These are phyloP conservation scores for Penicillium argentinense DNA, from an alignment of 495 filamentous ascomycete species.

Conservation along the genomic window DNA sequence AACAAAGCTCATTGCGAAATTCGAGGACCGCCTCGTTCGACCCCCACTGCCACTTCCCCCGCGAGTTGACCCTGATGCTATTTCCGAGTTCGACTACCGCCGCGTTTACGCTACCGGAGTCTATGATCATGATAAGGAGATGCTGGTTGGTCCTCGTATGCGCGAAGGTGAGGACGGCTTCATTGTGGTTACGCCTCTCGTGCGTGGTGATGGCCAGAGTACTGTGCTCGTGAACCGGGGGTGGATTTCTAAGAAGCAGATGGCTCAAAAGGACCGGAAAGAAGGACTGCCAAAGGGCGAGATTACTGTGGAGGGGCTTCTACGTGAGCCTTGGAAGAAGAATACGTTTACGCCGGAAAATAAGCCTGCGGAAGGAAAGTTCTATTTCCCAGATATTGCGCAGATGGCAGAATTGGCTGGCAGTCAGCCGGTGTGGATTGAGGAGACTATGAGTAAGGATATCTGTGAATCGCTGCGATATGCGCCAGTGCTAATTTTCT, in stretches of 20 bases:
- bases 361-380: slow-evolving; percentile 74
- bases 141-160: slow-evolving; percentile 90
- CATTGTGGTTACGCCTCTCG: slow-evolving; percentile 86
- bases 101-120: slow-evolving; percentile 74
- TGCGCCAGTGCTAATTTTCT: slow-evolving; percentile 17
- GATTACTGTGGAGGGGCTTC: slow-evolving; percentile 77
- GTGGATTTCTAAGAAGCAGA: slow-evolving; percentile 77
- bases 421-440: slow-evolving; percentile 89
- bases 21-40: slow-evolving; percentile 84
- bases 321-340: slow-evolving; percentile 91
- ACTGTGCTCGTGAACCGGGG: slow-evolving; percentile 84
- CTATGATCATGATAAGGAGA: slow-evolving; percentile 86
- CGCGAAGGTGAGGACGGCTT: slow-evolving; percentile 87
- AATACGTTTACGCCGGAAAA: slow-evolving; percentile 97
- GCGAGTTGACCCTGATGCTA: slow-evolving; percentile 71
- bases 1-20: slow-evolving; percentile 81
- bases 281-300: slow-evolving; percentile 61
- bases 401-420: slow-evolving; percentile 88
- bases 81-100: slow-evolving; percentile 90
- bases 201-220: slow-evolving; percentile 60
- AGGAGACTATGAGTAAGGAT: slow-evolving; percentile 84
- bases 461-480: neutral
- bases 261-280: slow-evolving; percentile 58
- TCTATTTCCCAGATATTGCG: slow-evolving; percentile 91
- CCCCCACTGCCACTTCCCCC: slow-evolving; percentile 86